Base-by-base conservation (phyloP, 176 grass and related monocot species). In the Eleusine coracana region DNA sequence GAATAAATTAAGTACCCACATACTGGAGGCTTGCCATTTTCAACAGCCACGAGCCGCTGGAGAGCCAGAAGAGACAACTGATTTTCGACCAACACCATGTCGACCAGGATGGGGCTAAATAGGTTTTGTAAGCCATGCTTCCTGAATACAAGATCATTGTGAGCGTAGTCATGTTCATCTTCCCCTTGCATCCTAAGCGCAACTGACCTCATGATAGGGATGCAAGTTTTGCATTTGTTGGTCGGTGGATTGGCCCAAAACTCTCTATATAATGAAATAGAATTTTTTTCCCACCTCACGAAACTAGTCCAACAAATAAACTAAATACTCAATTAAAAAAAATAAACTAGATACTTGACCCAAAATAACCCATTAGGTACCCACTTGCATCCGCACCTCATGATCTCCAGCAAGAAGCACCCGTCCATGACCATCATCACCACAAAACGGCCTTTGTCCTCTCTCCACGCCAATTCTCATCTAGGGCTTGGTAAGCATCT, bases 391-490 rank as follows among this genome's bases (percentile, higher is more conserved):
- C 31, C 31, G 2, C 31, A 6, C 44, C 44, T 45, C 36, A 84
- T 73, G 2, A 71, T 28, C 77, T 92, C 89, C n/a, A 91, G 21
- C 84, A 94, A 60, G 89, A 89, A 94, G 78, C 87, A 91, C 3
- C 80, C 92, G 7, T 94, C 89, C 0, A 48, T 34, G 39, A 91
- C 74, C 89, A 94, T 89, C 81, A 87, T 25, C 78, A 89, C 54
- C 81, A 91, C 60, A 4, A 92, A 94, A 0, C 51, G 27, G 6
- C 75, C 73, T 18, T 3, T 74, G 6, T 74, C 74, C 11, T 23
- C 59, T 52, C 50, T 52, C 50, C 66, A 3, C 71, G 67, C 89
- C 89, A 94, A 13, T 46, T 17, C 5, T 66, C 77, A 18, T 52
- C 81, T 0, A 91, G 84, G 17, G 69, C 48, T 16, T 76, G 9